phyloP scores from a whole-genome alignment of 441 rosid genomes.

The Lepidium campestre region DNA sequence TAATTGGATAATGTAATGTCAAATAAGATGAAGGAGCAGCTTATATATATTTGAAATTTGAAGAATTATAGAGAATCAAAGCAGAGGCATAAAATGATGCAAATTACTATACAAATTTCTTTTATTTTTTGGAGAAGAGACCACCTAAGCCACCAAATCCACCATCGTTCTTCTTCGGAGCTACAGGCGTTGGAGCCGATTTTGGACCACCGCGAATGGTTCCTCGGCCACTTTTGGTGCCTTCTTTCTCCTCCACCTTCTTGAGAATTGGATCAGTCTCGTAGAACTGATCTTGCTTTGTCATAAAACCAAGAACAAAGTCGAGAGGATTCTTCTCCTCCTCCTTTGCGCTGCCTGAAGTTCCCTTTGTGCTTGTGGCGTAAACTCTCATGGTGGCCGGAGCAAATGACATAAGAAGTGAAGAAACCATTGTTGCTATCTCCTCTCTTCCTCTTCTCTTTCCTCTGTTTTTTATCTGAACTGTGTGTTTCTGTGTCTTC shows the following conservation, averaged over 20 bases:
- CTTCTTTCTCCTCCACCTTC: slow-evolving; percentile 45
- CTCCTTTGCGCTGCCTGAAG: slow-evolving; percentile 41
- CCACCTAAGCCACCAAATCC: slow-evolving; percentile 42
- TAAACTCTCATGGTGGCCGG: slow-evolving; percentile 53
- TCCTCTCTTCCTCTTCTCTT: background rate
- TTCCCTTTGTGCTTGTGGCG: slow-evolving; percentile 54
- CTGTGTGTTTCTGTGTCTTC: background rate
- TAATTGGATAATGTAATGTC: background rate
- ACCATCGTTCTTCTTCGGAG: slow-evolving; percentile 56
- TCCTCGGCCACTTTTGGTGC: slow-evolving; percentile 17
- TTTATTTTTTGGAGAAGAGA: slow-evolving; percentile 57
- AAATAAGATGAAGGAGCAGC: slow-evolving; percentile 13
- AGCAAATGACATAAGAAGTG: slow-evolving; percentile 47
- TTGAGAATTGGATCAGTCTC: slow-evolving; percentile 72
- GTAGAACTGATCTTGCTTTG: slow-evolving; percentile 70
- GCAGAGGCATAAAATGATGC: slow-evolving; percentile 2
- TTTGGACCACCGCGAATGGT: slow-evolving; percentile 32
- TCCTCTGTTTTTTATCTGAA: background rate
- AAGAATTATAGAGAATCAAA: slow-evolving; percentile 9
- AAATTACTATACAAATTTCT: background rate
- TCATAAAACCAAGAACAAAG: slow-evolving; percentile 51
- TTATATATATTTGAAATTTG: slow-evolving; percentile 11
- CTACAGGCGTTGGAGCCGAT: slow-evolving; percentile 43
- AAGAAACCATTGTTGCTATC: slow-evolving; percentile 42
- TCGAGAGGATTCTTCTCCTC: slow-evolving; percentile 70